Base-by-base conservation (phyloP, 768 basidiomycete species). In the Termitomyces sp. region DNA sequence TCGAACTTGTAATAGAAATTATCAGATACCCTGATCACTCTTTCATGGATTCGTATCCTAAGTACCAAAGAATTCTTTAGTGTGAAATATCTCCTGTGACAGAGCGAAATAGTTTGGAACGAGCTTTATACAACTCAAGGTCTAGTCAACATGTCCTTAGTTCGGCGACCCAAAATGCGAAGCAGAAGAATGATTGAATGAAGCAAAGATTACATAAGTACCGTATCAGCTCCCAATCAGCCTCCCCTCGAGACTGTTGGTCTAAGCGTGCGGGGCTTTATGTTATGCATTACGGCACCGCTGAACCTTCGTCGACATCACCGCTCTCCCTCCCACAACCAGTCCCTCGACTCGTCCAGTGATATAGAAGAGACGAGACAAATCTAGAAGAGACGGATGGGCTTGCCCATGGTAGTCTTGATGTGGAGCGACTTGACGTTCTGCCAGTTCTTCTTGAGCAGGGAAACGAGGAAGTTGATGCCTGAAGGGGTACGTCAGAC, bases 381-480 rank as follows among this genome's bases (percentile, higher is more conserved):
- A 68, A 53, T 18, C 83, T 83, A 98, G 89, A 90, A 98, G 66
- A 98, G 82, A 62, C 96, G 94, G 70, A 96, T 79, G 63, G 96
- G 94, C 81, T 96, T 97, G 84, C 96, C 96, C 97, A 98, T 99
- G 73, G 96, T 95, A 71, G 89, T 88, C 85, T 99, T 99, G 84
- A 99, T 89, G 84, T 98, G 94, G 66, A 98, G 83, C 57, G 94
- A 96, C 82, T 94, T 95, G 82, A 98, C 90, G 80, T 98, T 99
- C 78, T 98, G 97, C 95, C 95, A 94, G 82, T 96, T 92, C 87
- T 99, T 99, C 88, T 98, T 98, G 75, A 99, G 87, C 63, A 99
- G 81, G 20, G 97, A 98, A 72, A 99, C 94, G 70, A 99, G 86
- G 87, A 99, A 99, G 89, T 99, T 99, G 85, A 98, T 96, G 78